Percentiles rank a stretch among this genome's conserved stretches.
These are phyloP conservation scores for Diospyros kaki DNA, from an alignment of 148 eudicot genomes.

Conservation along the genomic window DNA sequence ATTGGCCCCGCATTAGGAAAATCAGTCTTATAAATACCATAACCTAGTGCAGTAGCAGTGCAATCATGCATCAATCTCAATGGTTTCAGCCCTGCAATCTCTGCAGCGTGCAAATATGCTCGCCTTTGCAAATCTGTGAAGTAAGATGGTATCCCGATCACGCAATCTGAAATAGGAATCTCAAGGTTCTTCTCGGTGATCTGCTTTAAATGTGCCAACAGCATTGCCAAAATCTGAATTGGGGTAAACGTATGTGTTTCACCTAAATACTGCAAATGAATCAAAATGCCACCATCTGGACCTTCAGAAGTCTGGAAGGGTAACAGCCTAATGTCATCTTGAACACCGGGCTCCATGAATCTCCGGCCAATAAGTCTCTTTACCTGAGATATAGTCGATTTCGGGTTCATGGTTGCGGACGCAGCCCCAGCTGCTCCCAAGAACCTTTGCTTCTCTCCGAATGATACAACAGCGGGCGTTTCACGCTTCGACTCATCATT, in stretches of 20 bases:
- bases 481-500: conserved; percentile 88
- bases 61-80: conserved; percentile 88
- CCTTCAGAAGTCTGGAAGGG: conserved; percentile 81
- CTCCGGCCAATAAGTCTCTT: conserved; percentile 72
- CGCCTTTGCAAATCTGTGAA: conserved; percentile 74
- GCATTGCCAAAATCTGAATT: conserved; percentile 86
- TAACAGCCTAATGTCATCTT: conserved; percentile 53
- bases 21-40: conserved; percentile 84
- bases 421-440: conserved; percentile 72
- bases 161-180: conserved; percentile 47
- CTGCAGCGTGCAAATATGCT: conserved; percentile 69
- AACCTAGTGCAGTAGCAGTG: conserved; percentile 88
- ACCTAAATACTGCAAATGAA: conserved; percentile 59
- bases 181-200: conserved; percentile 68
- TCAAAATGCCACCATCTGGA: conserved; percentile 65
- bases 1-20: conserved; percentile 31
- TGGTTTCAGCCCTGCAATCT: conserved; percentile 65
- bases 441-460: conserved; percentile 87
- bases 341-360: conserved; percentile 52
- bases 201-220: conserved; percentile 75
- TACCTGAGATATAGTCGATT: conserved; percentile 80
- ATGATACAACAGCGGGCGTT: conserved; percentile 78
- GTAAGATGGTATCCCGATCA: conserved; percentile 82
- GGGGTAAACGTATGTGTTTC: conserved; percentile 59
- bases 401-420: conserved; percentile 75